Base-by-base conservation (phyloP, 1,139 yeast genomes). In the Sugiyamaella xylanicola region DNA sequence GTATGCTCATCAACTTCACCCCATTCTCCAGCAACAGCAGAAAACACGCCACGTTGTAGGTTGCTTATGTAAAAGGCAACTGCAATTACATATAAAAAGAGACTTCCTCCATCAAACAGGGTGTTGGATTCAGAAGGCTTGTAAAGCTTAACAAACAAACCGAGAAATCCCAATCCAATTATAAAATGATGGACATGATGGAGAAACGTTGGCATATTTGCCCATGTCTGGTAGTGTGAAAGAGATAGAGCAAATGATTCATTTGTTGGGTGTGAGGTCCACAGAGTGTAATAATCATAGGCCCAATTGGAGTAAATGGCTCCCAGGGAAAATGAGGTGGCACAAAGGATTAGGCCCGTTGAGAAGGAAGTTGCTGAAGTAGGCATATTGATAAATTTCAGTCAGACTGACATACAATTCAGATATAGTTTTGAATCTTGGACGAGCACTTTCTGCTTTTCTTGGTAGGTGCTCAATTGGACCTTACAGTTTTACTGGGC, bases 1-100 rank as follows among this genome's bases (percentile, higher is more conserved):
- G 96, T 90, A 60, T 78, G 77, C 70, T 81, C 83, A 66, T 88
- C 90, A 53, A 93, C 96, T 55, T 93, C 98, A 61, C 97, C 98
- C 97, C 98, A 93, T 59, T 82, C 77, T 47, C 92, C 91, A 57
- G 80, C 72, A 29, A 82, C 66, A 58, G 90, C 83, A 53, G 95
- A 82, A 64, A 81, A 80, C 51, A 86, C 77, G 51, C 99, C 99
- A 53, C 88, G 83, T 71, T 92, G 81, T 63, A 93, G 77, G 73
- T 93, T 93, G 65, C 96, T 87, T 67, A 91, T 77, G 73, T 91
- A 93, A 65, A 92, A 81, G 64, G 92, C 83, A 51, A 88, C 74
- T 9, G 86, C 87, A 44, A 85, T 75, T 72, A 91, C 85, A 67
- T 81, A 82, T 60, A 89, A 78, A 22, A 83, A 84, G 65, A 91